These are phyloP conservation scores for Spergularia azorica DNA, from an alignment of 179 eudicot genomes.

Conservation along the genomic window DNA sequence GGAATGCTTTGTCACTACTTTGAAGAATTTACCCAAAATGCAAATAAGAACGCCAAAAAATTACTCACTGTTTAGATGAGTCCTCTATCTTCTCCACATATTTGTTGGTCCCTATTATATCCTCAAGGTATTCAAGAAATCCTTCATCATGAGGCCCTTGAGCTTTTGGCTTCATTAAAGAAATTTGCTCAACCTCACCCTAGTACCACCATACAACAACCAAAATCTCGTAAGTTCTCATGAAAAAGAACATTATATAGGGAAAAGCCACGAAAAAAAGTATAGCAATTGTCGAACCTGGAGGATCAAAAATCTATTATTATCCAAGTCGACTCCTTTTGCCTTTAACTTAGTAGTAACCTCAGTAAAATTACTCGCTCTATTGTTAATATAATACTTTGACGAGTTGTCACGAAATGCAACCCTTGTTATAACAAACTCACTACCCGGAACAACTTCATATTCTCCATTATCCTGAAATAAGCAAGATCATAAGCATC, in stretches of 20 bases:
- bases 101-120: constrained; percentile 91
- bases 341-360: constrained; percentile 85
- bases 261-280: not conserved
- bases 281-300: constrained; percentile 52
- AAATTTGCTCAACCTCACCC: constrained; percentile 99
- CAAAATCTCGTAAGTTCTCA: constrained; percentile 8
- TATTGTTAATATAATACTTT: constrained; percentile 79
- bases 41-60: not conserved
- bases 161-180: constrained; percentile 97
- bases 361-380: constrained; percentile 79
- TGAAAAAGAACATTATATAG: not conserved
- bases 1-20: not conserved
- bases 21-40: not conserved
- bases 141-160: constrained; percentile 99
- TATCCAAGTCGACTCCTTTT: constrained; percentile 98
- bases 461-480: constrained; percentile 77
- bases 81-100: constrained; percentile 94
- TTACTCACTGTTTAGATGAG: constrained; percentile 73
- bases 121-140: constrained; percentile 95
- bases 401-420: constrained; percentile 92
- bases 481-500: not conserved
- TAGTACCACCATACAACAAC: constrained; percentile 32
- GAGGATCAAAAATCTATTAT: constrained; percentile 92
- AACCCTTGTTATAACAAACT: constrained; percentile 78
- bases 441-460: constrained; percentile 89